Evolutionary conservation across 176 grass and related monocot species (phyloP).

Genomic region (Phragmites australis): DNA sequence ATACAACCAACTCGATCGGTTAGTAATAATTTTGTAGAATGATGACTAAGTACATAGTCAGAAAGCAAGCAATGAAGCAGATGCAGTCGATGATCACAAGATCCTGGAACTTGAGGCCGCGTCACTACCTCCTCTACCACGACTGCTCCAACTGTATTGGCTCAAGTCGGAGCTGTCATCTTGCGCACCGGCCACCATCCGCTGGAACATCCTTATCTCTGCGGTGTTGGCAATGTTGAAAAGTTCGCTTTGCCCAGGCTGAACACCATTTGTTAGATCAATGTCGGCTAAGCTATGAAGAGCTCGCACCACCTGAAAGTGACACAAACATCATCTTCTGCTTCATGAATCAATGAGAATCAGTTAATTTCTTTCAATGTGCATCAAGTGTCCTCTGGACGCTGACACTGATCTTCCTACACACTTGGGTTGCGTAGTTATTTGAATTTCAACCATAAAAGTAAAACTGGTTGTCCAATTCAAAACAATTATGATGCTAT

Average conservation of each 20-base stretch:
- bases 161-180: constrained; percentile 65
- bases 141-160: constrained; percentile 53
- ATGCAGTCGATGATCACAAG: constrained; percentile 28
- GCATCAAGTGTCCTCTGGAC: not conserved
- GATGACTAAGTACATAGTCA: constrained; percentile 33
- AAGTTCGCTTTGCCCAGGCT: constrained; percentile 73
- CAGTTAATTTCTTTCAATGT: not conserved
- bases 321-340: not conserved
- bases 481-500: not conserved
- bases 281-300: constrained; percentile 76
- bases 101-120: constrained; percentile 29
- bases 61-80: constrained; percentile 4
- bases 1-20: constrained; percentile 15
- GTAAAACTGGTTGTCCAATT: not conserved
- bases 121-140: constrained; percentile 23
- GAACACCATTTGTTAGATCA: constrained; percentile 80
- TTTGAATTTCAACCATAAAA: not conserved
- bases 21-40: constrained; percentile 14
- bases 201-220: constrained; percentile 78
- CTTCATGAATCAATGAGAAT: not conserved
- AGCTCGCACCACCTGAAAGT: constrained; percentile 71
- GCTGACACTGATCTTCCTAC: not conserved
- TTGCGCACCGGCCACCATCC: constrained; percentile 68
- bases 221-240: constrained; percentile 81
- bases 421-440: not conserved